Conservation (phyloP, 2,329 filamentous ascomycete genomes). For the Ascomycota sp. region DNA sequence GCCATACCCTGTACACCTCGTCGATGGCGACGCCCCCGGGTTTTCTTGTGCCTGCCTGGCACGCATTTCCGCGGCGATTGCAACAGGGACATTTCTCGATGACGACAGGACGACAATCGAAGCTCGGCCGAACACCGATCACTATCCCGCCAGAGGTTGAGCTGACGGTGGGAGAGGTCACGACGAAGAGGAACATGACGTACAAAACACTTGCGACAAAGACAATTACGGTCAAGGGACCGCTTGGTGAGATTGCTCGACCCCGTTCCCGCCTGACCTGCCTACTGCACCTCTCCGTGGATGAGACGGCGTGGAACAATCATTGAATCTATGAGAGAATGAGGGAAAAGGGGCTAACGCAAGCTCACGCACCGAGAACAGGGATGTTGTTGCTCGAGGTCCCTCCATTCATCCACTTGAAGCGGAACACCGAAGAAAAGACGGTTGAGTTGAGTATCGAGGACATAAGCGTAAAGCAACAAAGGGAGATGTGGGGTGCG, state of each 20-base stretch:
- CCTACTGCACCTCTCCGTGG: too few relatives aligned
- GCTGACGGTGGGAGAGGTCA: slow-evolving; percentile 46
- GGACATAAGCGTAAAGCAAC: slow-evolving; percentile 47
- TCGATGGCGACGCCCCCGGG: slow-evolving; percentile 37
- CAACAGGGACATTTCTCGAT: slow-evolving; percentile 40
- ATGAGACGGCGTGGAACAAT: too few relatives aligned
- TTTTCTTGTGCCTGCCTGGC: slow-evolving; percentile 57
- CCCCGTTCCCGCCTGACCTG: background rate
- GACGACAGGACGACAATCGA: slow-evolving; percentile 46
- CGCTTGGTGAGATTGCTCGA: slow-evolving; percentile 38
- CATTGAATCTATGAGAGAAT: too few relatives aligned
- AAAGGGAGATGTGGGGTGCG: slow-evolving; percentile 91
- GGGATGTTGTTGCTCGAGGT: slow-evolving; percentile 59
- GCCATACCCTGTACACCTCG: slow-evolving; percentile 29
- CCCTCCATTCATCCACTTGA: slow-evolving; percentile 57
- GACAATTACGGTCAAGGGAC: slow-evolving; percentile 59
- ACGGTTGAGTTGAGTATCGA: slow-evolving; percentile 50
- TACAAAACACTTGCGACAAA: slow-evolving; percentile 41
- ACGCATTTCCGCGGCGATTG: slow-evolving; percentile 19
- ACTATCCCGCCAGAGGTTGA: slow-evolving; percentile 71
- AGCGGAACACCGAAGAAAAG: slow-evolving; percentile 40
- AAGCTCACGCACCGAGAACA: slow-evolving; percentile 11
- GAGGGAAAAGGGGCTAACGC: too few relatives aligned
- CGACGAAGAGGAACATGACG: slow-evolving; percentile 29
- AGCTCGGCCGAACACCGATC: slow-evolving; percentile 67